These are phyloP conservation scores for Elongisporangium anandrum DNA, from an alignment of 352 stramenopile species.

Conservation along the genomic window DNA sequence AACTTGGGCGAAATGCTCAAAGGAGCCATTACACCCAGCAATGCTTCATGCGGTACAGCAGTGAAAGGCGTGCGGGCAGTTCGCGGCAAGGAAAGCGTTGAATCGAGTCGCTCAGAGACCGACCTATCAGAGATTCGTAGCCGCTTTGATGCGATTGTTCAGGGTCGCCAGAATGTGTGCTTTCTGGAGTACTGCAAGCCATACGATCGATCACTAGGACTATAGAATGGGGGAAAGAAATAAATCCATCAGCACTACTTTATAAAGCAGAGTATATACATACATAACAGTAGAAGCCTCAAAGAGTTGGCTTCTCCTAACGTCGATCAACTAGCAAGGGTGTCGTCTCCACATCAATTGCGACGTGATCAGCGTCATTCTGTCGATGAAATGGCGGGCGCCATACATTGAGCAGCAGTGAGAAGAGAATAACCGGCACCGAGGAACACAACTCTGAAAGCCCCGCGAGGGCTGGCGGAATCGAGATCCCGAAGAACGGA, in stretches of 20 bases:
- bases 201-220: background rate
- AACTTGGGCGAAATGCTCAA: slow-evolving; percentile 46
- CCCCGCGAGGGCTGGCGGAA: slow-evolving; percentile 64
- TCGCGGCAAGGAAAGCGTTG: slow-evolving; percentile 9
- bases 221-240: background rate
- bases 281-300: background rate
- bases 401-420: slow-evolving; percentile 65
- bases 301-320: slow-evolving; percentile 5
- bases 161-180: background rate
- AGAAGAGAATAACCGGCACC: slow-evolving; percentile 78
- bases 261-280: slow-evolving; percentile 1
- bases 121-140: slow-evolving; percentile 19
- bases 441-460: slow-evolving; percentile 71
- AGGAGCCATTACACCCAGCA: slow-evolving; percentile 16
- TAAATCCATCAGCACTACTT: background rate
- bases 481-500: slow-evolving; percentile 41
- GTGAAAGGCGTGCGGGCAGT: slow-evolving; percentile 44
- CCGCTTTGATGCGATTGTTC: slow-evolving; percentile 35
- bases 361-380: slow-evolving; percentile 13
- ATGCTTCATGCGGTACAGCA: slow-evolving; percentile 44
- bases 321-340: slow-evolving; percentile 19
- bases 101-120: slow-evolving; percentile 1
- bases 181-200: background rate
- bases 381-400: slow-evolving; percentile 31
- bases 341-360: slow-evolving; percentile 39